phyloP scores from a whole-genome alignment of 2,329 filamentous ascomycete species.

The Neobulgaria alba region DNA sequence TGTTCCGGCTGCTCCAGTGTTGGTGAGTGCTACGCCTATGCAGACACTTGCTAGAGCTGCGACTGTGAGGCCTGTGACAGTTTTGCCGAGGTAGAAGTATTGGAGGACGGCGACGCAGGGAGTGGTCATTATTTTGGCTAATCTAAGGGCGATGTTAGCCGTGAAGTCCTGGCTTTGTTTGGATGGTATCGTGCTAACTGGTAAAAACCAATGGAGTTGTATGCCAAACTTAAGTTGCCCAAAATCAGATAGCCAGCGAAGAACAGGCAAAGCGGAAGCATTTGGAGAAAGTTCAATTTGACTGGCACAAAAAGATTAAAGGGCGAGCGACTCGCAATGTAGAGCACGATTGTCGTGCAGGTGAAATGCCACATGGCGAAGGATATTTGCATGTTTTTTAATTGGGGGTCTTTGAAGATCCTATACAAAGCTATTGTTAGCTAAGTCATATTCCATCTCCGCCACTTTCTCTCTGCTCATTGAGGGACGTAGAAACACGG shows the following conservation, averaged over 20 bases:
- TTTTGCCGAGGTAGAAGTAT: constrained; percentile 35
- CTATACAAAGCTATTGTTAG: constrained; percentile 22
- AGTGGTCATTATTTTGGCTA: constrained; percentile 40
- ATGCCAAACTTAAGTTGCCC: constrained; percentile 37
- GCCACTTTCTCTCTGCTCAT: no score
- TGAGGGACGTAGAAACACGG: no score
- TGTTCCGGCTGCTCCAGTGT: constrained; percentile 31
- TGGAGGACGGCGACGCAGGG: constrained; percentile 38
- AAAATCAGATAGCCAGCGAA: constrained; percentile 39
- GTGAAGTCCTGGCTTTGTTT: neutral
- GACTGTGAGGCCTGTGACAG: constrained; percentile 34
- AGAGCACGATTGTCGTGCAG: constrained; percentile 36
- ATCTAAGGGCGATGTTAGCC: constrained; percentile 11
- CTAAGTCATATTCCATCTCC: neutral
- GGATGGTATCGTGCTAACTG: constrained; percentile 22
- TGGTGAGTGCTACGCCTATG: constrained; percentile 36
- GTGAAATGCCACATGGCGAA: constrained; percentile 41
- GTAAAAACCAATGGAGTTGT: constrained; percentile 39
- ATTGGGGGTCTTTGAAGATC: constrained; percentile 35
- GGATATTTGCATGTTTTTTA: constrained; percentile 36
- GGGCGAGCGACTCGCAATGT: constrained; percentile 32
- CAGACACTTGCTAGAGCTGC: constrained; percentile 34
- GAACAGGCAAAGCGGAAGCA: constrained; percentile 38
- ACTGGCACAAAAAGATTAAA: constrained; percentile 38
- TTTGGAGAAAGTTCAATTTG: constrained; percentile 34